Conservation (phyloP, 2,329 filamentous ascomycete genomes). For the Colletotrichum australisinense region DNA sequence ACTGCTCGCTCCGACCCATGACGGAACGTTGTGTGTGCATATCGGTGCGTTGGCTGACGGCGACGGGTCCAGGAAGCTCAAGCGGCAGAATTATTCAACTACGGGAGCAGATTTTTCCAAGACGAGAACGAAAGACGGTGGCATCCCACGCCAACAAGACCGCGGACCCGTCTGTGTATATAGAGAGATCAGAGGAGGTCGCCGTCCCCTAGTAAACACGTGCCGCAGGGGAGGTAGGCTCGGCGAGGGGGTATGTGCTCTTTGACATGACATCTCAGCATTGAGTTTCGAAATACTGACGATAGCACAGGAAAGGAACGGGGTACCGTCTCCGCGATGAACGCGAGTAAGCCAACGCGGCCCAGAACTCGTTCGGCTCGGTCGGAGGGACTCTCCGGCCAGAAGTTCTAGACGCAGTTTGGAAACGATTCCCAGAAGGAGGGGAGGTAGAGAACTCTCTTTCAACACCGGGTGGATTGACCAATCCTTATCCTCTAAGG, state of each 20-base stretch:
- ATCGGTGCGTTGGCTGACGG: background rate
- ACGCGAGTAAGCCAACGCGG: background rate
- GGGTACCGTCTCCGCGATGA: background rate
- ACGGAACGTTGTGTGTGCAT: background rate
- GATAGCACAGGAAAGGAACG: background rate
- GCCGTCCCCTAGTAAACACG: background rate
- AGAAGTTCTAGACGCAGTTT: background rate
- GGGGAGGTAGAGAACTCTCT: background rate
- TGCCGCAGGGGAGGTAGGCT: background rate
- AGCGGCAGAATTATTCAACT: background rate
- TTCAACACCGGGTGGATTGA: background rate
- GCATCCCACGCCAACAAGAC: background rate
- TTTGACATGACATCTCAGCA: conserved; percentile 10
- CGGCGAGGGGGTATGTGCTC: background rate
- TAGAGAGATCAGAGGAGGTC: background rate
- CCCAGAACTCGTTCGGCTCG: background rate
- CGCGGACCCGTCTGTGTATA: background rate
- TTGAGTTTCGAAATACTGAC: conserved; percentile 13
- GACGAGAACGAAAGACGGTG: background rate
- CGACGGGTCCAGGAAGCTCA: background rate
- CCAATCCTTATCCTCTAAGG: background rate
- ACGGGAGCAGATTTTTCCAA: background rate
- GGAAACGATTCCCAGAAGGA: background rate
- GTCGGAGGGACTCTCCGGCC: background rate
- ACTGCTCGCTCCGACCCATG: conserved; percentile 21